A percentile compares a stretch with the other conserved stretches of the same genome.
phyloP scores from a whole-genome alignment of 768 basidiomycete species.

The Mycena vulgaris region DNA sequence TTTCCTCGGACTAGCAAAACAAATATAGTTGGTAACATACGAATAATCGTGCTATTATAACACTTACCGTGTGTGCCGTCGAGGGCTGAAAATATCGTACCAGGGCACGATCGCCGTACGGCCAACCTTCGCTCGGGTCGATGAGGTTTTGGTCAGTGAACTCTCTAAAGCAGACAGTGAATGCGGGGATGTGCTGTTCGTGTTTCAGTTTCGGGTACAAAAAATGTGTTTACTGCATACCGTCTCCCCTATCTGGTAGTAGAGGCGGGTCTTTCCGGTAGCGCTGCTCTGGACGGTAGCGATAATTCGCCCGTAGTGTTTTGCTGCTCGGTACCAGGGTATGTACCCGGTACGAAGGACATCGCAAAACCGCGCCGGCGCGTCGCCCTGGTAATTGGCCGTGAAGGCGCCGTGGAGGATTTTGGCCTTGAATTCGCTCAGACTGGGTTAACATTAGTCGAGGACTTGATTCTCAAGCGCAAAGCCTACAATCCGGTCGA shows the following conservation, averaged over 20 bases:
- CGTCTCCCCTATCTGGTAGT: neutral
- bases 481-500: neutral
- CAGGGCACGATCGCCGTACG: conserved; percentile 1
- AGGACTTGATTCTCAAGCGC: neutral
- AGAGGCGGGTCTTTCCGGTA: neutral
- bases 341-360: neutral
- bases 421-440: neutral
- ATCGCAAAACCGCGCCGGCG: neutral
- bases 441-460: neutral
- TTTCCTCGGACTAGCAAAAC: neutral
- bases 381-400: neutral
- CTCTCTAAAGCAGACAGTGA: neutral
- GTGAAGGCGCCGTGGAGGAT: conserved; percentile 9
- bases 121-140: conserved; percentile 6
- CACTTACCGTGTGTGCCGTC: neutral
- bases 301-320: conserved; percentile 1
- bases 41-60: neutral
- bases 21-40: neutral
- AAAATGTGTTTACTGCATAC: neutral
- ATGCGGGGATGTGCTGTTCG: conserved; percentile 3
- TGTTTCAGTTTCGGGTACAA: neutral
- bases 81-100: neutral
- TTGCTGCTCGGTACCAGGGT: neutral
- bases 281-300: conserved; percentile 1
- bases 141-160: neutral